Evolutionary conservation across 2,329 filamentous ascomycete species (phyloP), one percentile per base, ranked within the genome.

Genomic region (Bimuria novae-zelandiae): DNA sequence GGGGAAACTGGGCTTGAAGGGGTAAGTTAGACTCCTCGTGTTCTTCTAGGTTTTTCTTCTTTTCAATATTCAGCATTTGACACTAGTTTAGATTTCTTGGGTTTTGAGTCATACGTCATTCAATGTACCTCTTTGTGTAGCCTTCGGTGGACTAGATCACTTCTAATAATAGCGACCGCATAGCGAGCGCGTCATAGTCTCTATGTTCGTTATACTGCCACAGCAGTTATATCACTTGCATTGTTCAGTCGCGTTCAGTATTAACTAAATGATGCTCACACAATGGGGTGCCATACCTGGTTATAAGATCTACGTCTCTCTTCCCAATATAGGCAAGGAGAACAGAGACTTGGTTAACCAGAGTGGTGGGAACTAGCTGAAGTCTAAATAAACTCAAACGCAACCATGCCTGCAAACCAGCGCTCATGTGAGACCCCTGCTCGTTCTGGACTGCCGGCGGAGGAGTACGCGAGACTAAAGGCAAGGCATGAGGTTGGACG

Each of bases 1-100:
- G 41, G 21, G 4, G 22, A 50, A 29, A 12, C 16, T 52, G 44
- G 35, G 37, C n/a, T 43, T 43, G 44, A 42, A 25, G 22, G n/a
- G n/a, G n/a, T n/a, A n/a, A n/a, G n/a, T n/a, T n/a, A n/a, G n/a
- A n/a, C n/a, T 10, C 22, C 39, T 10, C 10, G 3, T 17, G 14
- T 3, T 4, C 7, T 29, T 17, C n/a, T 17, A 14, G n/a, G 3
- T 17, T 10, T 27, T 16, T 33, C 8, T 41, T 25, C 21, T 17
- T 19, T 30, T 14, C 8, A 12, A 22, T 48, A 35, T n/a, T 48
- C n/a, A n/a, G n/a, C n/a, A n/a, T n/a, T n/a, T n/a, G n/a, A n/a
- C n/a, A n/a, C n/a, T 8, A 11, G 14, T 33, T 30, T 14, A 7
- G n/a, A 42, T 11, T 3, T 7, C 7, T 42, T 10, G 11, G n/a